A percentile compares a stretch with the other conserved stretches of the same genome.
Conservation (phyloP, 2,329 filamentous ascomycete species). For the Clarireedia monteithiana region DNA sequence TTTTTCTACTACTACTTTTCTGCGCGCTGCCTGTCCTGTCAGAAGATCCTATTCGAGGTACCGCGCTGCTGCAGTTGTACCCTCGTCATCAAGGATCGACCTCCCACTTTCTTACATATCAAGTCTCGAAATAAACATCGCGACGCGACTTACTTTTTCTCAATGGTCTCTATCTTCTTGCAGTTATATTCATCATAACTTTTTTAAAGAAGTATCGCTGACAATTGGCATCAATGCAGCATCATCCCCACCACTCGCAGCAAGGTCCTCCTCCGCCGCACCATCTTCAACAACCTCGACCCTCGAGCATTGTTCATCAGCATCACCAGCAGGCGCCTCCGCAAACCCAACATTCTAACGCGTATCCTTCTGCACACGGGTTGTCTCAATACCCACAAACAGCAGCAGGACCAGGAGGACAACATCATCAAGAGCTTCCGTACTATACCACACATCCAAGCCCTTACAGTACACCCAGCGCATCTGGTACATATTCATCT, state of each 20-base stretch:
- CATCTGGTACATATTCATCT: conserved; percentile 77
- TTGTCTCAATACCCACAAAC: conserved; percentile 62
- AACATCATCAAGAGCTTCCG: conserved; percentile 57
- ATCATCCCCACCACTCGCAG: conserved; percentile 66
- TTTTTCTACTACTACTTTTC: conserved; percentile 15
- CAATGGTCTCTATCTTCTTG: conserved; percentile 29
- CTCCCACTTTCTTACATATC: conserved; percentile 21
- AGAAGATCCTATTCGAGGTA: conserved; percentile 25
- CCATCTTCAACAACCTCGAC: conserved; percentile 59
- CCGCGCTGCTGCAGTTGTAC: conserved; percentile 24
- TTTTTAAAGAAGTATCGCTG: conserved; percentile 17
- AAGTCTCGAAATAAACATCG: conserved; percentile 27
- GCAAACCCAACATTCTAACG: conserved; percentile 50
- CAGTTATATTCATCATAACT: conserved; percentile 18
- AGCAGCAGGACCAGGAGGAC: conserved; percentile 52
- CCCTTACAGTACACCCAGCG: conserved; percentile 75
- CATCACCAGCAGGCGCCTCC: conserved; percentile 57
- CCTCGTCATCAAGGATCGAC: conserved; percentile 29
- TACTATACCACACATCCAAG: conserved; percentile 79
- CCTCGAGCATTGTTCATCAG: conserved; percentile 65
- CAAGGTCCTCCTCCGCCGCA: conserved; percentile 60
- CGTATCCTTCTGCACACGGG: conserved; percentile 62
- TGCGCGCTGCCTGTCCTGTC: conserved; percentile 18
- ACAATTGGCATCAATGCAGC: conserved; percentile 42
- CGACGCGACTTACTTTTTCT: conserved; percentile 25